A percentile compares a stretch with the other conserved stretches of the same genome.
These are phyloP conservation scores for Tubosaeta sp. DNA, from an alignment of 768 basidiomycete genomes.

Conservation along the genomic window DNA sequence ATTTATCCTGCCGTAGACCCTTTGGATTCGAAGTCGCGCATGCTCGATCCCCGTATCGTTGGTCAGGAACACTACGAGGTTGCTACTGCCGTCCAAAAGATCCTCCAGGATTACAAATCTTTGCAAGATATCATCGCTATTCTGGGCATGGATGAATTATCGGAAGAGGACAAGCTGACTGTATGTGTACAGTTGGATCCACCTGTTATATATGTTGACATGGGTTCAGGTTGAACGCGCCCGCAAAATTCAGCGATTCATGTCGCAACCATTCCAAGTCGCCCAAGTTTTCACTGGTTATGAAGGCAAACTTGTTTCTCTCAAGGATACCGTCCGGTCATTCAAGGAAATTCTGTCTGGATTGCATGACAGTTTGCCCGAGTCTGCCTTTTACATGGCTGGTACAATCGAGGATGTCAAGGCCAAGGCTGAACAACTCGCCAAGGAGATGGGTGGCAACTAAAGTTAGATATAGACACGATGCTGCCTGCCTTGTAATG, in stretches of 20 bases:
- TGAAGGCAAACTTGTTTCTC: conserved; percentile 92
- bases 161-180: conserved; percentile 99
- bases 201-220: conserved; percentile 2
- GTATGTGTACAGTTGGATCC: conserved; percentile 1
- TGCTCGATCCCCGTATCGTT: conserved; percentile 99
- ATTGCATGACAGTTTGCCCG: conserved; percentile 82
- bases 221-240: conserved; percentile 84
- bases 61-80: conserved; percentile 93
- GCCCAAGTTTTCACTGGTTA: conserved; percentile 99
- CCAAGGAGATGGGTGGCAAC: conserved; percentile 79
- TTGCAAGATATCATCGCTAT: conserved; percentile 99
- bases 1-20: conserved; percentile 99
- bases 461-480: conserved; percentile 24
- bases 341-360: conserved; percentile 98
- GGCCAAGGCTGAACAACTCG: conserved; percentile 94
- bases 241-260: conserved; percentile 99
- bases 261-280: conserved; percentile 99
- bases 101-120: conserved; percentile 94
- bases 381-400: conserved; percentile 97
- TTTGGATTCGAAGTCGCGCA: conserved; percentile 98
- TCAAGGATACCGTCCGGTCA: conserved; percentile 94
- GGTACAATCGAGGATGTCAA: conserved; percentile 98
- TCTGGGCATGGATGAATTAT: conserved; percentile 99
- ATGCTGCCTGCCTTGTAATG: conserved; percentile 4
- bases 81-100: conserved; percentile 96